Evolutionary conservation across 768 basidiomycete genomes (phyloP).

Genomic region (Russula dissimulans): DNA sequence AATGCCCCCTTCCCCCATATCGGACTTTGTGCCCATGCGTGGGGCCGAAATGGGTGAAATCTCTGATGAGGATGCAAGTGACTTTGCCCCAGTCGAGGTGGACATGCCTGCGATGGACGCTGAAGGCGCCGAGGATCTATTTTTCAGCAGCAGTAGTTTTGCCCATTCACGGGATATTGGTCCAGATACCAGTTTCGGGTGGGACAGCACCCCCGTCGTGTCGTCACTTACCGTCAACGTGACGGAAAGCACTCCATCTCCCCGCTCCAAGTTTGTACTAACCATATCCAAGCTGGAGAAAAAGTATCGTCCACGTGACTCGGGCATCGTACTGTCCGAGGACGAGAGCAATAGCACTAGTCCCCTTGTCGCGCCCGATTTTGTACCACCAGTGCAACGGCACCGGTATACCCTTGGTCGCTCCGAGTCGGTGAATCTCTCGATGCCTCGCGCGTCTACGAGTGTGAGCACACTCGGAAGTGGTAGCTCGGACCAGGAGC

Average conservation of each 20-base stretch:
- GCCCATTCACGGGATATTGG: constrained; percentile 12
- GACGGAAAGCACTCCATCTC: constrained; percentile 50
- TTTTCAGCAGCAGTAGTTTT: constrained; percentile 20
- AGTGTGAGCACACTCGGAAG: constrained; percentile 56
- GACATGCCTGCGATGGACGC: constrained; percentile 11
- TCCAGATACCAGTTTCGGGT: constrained; percentile 18
- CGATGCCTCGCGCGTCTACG: constrained; percentile 50
- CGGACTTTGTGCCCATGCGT: background rate
- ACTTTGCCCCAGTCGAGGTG: constrained; percentile 16
- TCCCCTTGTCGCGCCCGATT: background rate
- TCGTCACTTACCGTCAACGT: constrained; percentile 32
- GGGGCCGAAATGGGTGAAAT: constrained; percentile 17
- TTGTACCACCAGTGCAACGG: constrained; percentile 12
- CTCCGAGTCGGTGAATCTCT: constrained; percentile 25
- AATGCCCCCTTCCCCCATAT: constrained; percentile 6
- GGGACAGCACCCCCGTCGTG: constrained; percentile 12
- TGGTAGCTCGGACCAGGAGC: constrained; percentile 49
- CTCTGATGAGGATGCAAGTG: constrained; percentile 17
- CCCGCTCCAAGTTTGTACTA: constrained; percentile 32
- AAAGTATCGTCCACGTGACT: constrained; percentile 68
- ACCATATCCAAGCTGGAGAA: constrained; percentile 28
- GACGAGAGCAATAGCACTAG: constrained; percentile 36
- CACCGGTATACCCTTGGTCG: constrained; percentile 21
- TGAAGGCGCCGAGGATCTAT: constrained; percentile 17
- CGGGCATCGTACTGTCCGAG: constrained; percentile 52